Percentiles rank a stretch among this genome's conserved stretches.
phyloP scores from a whole-genome alignment of 2,329 filamentous ascomycete species.

The Aspergillus caelatus region DNA sequence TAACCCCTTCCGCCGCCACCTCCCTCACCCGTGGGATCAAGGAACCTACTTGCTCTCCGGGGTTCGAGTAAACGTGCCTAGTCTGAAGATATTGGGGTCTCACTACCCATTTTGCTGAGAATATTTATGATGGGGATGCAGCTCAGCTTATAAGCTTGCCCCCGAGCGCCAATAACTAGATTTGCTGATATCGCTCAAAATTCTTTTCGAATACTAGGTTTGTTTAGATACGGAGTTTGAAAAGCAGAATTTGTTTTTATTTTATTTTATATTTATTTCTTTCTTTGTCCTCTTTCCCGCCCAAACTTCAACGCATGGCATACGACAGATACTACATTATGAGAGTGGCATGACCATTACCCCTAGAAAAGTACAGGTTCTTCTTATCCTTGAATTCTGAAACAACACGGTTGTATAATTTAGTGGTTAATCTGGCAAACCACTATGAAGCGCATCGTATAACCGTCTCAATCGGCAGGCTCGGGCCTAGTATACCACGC shows the following conservation, averaged over 20 bases:
- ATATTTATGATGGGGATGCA: neutral
- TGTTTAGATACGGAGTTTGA: neutral
- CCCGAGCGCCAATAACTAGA: neutral
- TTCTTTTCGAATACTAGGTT: neutral
- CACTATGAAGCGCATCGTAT: neutral
- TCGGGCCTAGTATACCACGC: neutral
- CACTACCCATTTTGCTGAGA: neutral
- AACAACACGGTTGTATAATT: neutral
- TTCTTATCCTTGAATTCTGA: neutral
- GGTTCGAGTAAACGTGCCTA: neutral
- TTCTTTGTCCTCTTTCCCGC: neutral
- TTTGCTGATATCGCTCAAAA: neutral
- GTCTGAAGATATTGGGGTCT: neutral
- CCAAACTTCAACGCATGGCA: neutral
- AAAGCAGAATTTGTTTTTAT: no score
- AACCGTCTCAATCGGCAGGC: neutral
- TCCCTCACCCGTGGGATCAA: conserved; percentile 31
- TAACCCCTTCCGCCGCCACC: conserved; percentile 35
- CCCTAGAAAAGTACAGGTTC: neutral
- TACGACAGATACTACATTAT: neutral
- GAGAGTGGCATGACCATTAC: neutral
- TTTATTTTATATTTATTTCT: neutral
- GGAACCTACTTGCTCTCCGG: conserved; percentile 7
- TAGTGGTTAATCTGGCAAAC: neutral
- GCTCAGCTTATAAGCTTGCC: neutral